Evolutionary conservation across 73 alveolate species (phyloP).

Genomic region (Symbiodinium natans): DNA sequence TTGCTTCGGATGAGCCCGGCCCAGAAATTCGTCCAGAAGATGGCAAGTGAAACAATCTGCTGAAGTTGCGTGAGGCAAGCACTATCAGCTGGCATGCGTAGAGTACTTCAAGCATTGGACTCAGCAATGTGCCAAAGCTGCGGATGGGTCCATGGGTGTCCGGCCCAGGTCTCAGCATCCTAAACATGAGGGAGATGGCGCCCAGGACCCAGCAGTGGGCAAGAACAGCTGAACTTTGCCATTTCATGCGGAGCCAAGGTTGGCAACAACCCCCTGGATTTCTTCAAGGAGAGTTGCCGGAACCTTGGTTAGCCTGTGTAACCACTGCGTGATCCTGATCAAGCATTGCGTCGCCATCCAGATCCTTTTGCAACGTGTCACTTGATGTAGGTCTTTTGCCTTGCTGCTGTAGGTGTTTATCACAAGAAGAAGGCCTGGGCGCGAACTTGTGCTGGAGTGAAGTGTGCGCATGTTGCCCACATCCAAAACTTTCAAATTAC

Average conservation of each 20-base stretch:
- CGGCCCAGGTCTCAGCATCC: constrained; percentile 63
- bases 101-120: constrained; percentile 60
- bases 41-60: no score
- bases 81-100: constrained; percentile 74
- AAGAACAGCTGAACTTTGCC: no score
- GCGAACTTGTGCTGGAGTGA: no score
- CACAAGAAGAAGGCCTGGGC: neutral
- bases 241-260: no score
- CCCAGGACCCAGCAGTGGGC: neutral
- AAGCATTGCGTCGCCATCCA: no score
- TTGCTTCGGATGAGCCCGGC: no score
- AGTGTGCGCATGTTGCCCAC: no score
- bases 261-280: constrained; percentile 68
- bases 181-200: constrained; percentile 59
- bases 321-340: no score
- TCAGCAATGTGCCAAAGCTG: neutral
- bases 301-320: neutral
- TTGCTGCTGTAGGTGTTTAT: neutral
- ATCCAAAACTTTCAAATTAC: no score
- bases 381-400: no score
- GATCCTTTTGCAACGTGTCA: no score
- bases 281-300: constrained; percentile 39
- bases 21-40: no score
- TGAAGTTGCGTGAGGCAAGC: constrained; percentile 36
- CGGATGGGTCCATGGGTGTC: neutral